Evolutionary conservation across 2,329 filamentous ascomycete species (phyloP), one percentile per base, ranked within the genome.

Genomic region (Elsinoe fawcettii): DNA sequence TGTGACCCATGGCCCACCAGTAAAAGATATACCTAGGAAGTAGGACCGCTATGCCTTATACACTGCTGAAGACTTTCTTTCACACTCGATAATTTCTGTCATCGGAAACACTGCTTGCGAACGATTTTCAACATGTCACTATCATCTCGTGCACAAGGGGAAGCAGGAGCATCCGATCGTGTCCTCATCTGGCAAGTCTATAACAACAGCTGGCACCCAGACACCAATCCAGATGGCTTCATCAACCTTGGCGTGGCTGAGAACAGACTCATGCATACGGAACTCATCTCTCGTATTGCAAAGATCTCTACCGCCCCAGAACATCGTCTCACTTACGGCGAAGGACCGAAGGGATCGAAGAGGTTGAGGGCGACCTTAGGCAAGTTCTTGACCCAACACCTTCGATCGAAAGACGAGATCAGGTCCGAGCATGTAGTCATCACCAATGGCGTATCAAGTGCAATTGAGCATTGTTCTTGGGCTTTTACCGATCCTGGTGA

Each of bases 401-500:
- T 79, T 59, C 61, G 66, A 0, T 71, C 76, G 2, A 57, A 65
- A 46, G 46, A 51, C 0, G 62, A 69, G 0, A 65, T 78, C 3
- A 32, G 68, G 1, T 49, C 70, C 8, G 65, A 71, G 0, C 60
- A 76, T 16, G 62, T 79, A 44, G 59, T 73, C 3, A 67, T 73
- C 22, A 67, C 71, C n/a, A 73, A 69, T 39, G 75, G 72, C 9
- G 66, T 74, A 7, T 75, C 74, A 1, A 66, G 71, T 4, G 62
- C 77, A 1, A 71, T 70, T 18, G 72, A 75, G 34, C 70, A 75
- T 65, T 65, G 77, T 9, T 73, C 69, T 0, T 75, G 70, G 55
- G 69, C 66, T 9, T 60, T 80, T 1, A 72, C 69, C 7, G 73
- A 76, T 55, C 65, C 67, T 0, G 73, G 72, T 0, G 75, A 80